Base-by-base conservation (phyloP, 345 rosid genomes). In the Murraya koenigii region DNA sequence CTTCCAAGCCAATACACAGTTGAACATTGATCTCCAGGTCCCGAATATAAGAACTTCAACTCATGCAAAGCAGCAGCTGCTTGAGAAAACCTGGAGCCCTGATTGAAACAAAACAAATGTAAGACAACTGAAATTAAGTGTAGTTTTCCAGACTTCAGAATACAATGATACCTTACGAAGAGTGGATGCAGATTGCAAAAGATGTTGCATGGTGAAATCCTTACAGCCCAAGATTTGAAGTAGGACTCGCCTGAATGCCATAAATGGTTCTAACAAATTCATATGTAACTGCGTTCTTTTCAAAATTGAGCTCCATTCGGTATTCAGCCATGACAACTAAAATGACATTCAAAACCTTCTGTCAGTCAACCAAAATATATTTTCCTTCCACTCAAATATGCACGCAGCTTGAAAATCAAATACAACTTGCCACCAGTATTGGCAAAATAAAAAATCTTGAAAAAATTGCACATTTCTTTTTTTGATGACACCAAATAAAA, bases 221-320 rank as follows among this genome's bases (percentile, higher is more conserved):
- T 84, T 78, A 73, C 96, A 92, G 63, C 87, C 83, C 91, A 95
- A 81, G 77, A 90, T 87, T 84, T 93, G 91, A 81, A 93, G 97
- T 61, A 95, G 88, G 62, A 91, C 91, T 64, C 94, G 84, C 82
- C 99, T 91, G 81, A 95, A 93, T 79, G 96, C 93, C 74, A 91
- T 90, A 81, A 95, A 91, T 79, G 99, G 98, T 81, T 93, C 99
- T 80, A 95, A 83, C 83, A 95, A 84, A 86, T 88, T 90, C 98
- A 95, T 90, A 85, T 95, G 99, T 78, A 95, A 87, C 85, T 90
- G 93, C 47, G 93, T 81, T 78, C 84, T 87, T 72, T 78, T 82
- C 89, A 91, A 79, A 85, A 90, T 89, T 75, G 89, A 84, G 82
- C 79, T 89, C 99, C 98, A 93, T 41, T 90, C 91, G 75, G 68